Percentiles rank a stretch among this genome's conserved stretches.
Evolutionary conservation across 495 filamentous ascomycete species (phyloP).

Genomic region (Tuber calosporum): DNA sequence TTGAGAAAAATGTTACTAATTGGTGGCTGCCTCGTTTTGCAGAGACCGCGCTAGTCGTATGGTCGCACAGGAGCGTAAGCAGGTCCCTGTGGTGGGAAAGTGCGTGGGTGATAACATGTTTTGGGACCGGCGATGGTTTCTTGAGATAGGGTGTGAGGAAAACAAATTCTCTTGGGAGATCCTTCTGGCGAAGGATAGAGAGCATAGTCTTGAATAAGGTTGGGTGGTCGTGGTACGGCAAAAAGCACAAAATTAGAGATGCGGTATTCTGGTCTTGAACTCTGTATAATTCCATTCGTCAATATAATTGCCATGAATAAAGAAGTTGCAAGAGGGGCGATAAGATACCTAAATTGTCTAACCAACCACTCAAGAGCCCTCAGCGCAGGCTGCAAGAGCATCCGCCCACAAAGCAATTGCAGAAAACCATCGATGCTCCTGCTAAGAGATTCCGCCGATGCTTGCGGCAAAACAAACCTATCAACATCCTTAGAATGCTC

Average conservation of each 20-base stretch:
- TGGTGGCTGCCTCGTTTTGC: constrained; percentile 63
- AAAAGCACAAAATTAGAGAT: constrained; percentile 72
- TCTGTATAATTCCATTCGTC: constrained; percentile 47
- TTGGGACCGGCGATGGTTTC: constrained; percentile 63
- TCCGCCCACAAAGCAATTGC: constrained; percentile 61
- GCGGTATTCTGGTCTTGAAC: constrained; percentile 84
- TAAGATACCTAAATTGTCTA: constrained; percentile 71
- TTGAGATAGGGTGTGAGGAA: constrained; percentile 79
- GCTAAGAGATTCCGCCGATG: constrained; percentile 75
- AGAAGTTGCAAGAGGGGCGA: not conserved
- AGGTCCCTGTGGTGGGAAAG: constrained; percentile 65
- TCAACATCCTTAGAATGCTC: constrained; percentile 84
- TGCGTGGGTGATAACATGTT: constrained; percentile 70
- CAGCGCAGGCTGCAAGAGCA: constrained; percentile 75
- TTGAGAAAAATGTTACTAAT: constrained; percentile 80
- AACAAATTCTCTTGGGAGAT: constrained; percentile 53
- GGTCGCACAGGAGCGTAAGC: constrained; percentile 62
- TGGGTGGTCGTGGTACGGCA: constrained; percentile 80
- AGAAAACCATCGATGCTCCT: constrained; percentile 71
- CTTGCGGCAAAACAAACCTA: constrained; percentile 68
- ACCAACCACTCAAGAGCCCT: constrained; percentile 94
- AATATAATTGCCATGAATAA: constrained; percentile 31
- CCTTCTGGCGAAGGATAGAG: constrained; percentile 52
- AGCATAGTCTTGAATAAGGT: constrained; percentile 79
- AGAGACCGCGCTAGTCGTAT: constrained; percentile 62